A percentile compares a stretch with the other conserved stretches of the same genome.
phyloP scores from a whole-genome alignment of 768 basidiomycete genomes.

The Rubroboletus pulcherrimus region DNA sequence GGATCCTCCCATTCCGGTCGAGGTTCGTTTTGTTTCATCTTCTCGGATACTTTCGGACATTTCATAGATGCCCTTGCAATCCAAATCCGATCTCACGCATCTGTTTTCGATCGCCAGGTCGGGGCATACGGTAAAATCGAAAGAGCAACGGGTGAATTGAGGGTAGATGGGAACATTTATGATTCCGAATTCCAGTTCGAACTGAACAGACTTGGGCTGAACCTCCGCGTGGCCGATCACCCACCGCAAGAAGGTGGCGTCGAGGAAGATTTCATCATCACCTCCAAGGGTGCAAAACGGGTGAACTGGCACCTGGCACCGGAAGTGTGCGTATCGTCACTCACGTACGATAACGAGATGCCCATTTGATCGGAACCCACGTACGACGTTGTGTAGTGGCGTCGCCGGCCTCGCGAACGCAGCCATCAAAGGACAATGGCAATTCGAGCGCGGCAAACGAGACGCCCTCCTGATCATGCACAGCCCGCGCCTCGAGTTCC shows the following conservation, averaged over 20 bases:
- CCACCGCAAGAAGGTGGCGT: conserved; percentile 6
- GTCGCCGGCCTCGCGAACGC: conserved; percentile 28
- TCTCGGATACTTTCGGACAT: neutral
- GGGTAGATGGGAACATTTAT: conserved; percentile 34
- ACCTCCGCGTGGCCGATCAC: conserved; percentile 11
- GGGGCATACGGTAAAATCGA: conserved; percentile 34
- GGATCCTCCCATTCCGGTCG: conserved; percentile 33
- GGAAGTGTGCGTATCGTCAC: conserved; percentile 17
- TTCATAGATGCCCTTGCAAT: neutral
- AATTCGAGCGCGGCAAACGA: conserved; percentile 29
- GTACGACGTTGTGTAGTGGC: neutral
- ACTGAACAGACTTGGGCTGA: conserved; percentile 2
- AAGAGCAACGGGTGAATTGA: conserved; percentile 27
- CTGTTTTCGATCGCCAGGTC: conserved; percentile 19
- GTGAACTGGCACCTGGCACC: conserved; percentile 11
- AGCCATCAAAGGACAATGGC: conserved; percentile 34
- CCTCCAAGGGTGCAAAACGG: conserved; percentile 22
- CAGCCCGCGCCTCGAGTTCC: conserved; percentile 21
- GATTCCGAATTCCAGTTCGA: conserved; percentile 12
- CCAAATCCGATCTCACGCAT: neutral
- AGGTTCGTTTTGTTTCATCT: conserved; percentile 19
- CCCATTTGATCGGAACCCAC: neutral
- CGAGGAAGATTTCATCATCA: conserved; percentile 25
- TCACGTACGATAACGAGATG: neutral
- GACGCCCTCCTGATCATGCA: conserved; percentile 37